phyloP scores from a whole-genome alignment of 2,329 filamentous ascomycete genomes.

The Arthrocladium fulminans region DNA sequence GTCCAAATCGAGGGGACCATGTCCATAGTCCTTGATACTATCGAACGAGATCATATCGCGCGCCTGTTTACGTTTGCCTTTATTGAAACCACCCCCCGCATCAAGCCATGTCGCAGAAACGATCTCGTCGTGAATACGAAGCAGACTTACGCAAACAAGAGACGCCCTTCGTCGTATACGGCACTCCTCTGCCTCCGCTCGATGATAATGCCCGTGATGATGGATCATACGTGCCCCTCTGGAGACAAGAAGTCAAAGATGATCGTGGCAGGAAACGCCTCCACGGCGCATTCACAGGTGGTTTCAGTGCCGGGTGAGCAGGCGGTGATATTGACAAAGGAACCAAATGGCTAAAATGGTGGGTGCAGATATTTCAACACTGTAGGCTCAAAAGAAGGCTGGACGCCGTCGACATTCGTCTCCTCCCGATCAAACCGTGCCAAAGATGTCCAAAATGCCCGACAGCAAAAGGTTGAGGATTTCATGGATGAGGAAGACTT shows the following conservation, averaged over 20 bases:
- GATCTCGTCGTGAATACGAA: constrained; percentile 69
- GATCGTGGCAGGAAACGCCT: constrained; percentile 82
- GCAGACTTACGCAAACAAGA: constrained; percentile 58
- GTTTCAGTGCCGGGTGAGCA: constrained; percentile 86
- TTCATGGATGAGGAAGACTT: constrained; percentile 98
- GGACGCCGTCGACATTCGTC: constrained; percentile 84
- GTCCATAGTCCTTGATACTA: no score
- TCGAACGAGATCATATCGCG: background rate
- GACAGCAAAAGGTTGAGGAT: constrained; percentile 64
- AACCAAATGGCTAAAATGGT: constrained; percentile 28
- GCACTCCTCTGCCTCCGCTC: constrained; percentile 71
- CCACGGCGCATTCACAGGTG: constrained; percentile 93
- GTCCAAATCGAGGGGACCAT: background rate
- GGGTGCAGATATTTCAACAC: constrained; percentile 81
- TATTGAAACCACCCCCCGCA: no score
- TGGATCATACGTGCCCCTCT: constrained; percentile 86
- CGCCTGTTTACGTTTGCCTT: background rate
- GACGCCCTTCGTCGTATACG: constrained; percentile 69
- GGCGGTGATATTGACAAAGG: constrained; percentile 25
- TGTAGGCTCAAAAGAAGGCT: constrained; percentile 96
- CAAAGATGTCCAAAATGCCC: constrained; percentile 48
- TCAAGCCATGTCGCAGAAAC: constrained; percentile 62
- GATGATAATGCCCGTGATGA: constrained; percentile 75
- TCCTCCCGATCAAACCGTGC: constrained; percentile 75
- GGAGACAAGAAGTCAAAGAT: constrained; percentile 96